Base-by-base conservation (phyloP, 495 filamentous ascomycete species). In the Aspergillus indologenus region DNA sequence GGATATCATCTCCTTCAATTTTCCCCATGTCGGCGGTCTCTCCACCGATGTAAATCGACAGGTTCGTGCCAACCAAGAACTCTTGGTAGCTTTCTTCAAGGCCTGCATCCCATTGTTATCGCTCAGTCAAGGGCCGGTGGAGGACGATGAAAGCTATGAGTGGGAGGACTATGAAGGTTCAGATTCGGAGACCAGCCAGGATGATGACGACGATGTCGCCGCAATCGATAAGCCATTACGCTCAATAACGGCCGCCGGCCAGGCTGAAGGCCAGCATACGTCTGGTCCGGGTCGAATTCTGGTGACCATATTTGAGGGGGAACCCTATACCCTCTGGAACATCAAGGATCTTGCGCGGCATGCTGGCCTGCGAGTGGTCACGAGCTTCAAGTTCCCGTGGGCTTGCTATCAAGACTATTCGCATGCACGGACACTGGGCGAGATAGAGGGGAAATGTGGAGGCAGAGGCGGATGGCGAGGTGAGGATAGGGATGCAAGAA, bases 291-390 rank as follows among this genome's bases (percentile, higher is more conserved):
- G 91, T 3, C 84, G 83, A 42, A 88, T 97, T 45, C 67, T 96
- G 19, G 85, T 98, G 1, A 95, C 92, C 1, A 71, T 97, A 5
- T 98, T 98, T 68, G 92, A 96, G 71, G 89, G 87, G 43, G 85
- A 93, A 67, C 94, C 93, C 1, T 98, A 98, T 70, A 91, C 90
- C 9, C 79, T 96, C 12, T 98, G 94, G 94, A 96, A 98, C 71
- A 83, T 97, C 31, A 83, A 85, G 19, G 91, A 96, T 70, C 75
- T 98, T 19, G 94, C 85, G 5, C 78, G 91, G 4, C 90, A 95
- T 72, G 79, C 80, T 8, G 92, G 90, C 20, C 75, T 97, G 50
- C 79, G 80, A 50, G 89, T 96, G 53, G 79, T 85, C 54, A 78
- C 84, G 55, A 95, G 90, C 70, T 96, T 92, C 67, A 76, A 69